Evolutionary conservation across 2,329 filamentous ascomycete genomes (phyloP).

Genomic region (Nothophoma quercina): DNA sequence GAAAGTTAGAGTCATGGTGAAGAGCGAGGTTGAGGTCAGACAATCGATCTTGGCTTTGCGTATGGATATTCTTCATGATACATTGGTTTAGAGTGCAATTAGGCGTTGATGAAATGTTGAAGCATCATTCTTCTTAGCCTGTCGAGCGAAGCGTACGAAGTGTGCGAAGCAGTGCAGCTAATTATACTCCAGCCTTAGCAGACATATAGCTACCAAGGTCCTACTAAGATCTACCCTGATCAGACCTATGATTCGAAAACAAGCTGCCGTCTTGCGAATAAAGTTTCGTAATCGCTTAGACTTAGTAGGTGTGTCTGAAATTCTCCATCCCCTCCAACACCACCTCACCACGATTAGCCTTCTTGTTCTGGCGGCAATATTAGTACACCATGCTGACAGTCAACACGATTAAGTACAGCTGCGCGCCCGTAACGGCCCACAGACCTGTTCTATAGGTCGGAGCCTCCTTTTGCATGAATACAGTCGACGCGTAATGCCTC

Average conservation of each 20-base stretch:
- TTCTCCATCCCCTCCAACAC: conserved; percentile 22
- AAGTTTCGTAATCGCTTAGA: too few relatives aligned
- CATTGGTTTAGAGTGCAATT: background rate
- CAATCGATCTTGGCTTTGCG: background rate
- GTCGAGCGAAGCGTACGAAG: too few relatives aligned
- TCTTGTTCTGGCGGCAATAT: conserved; percentile 21
- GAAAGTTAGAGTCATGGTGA: background rate
- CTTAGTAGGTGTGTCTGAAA: conserved; percentile 26
- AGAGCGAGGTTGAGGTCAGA: background rate
- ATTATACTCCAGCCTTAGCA: too few relatives aligned
- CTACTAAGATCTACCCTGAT: too few relatives aligned
- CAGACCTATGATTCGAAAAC: too few relatives aligned
- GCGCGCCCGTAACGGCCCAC: conserved; percentile 33
- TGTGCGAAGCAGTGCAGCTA: too few relatives aligned
- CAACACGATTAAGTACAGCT: conserved; percentile 24
- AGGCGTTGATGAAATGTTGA: conserved; percentile 2
- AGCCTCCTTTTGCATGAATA: conserved; percentile 40
- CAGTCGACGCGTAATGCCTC: conserved; percentile 42
- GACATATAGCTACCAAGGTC: too few relatives aligned
- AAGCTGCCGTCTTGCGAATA: too few relatives aligned
- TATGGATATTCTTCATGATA: background rate
- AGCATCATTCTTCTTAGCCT: background rate
- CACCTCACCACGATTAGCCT: conserved; percentile 22
- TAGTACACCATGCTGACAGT: conserved; percentile 1
- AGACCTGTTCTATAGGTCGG: conserved; percentile 35